These are phyloP conservation scores for Usnea hakonensis DNA, from an alignment of 495 filamentous ascomycete genomes.

Conservation along the genomic window DNA sequence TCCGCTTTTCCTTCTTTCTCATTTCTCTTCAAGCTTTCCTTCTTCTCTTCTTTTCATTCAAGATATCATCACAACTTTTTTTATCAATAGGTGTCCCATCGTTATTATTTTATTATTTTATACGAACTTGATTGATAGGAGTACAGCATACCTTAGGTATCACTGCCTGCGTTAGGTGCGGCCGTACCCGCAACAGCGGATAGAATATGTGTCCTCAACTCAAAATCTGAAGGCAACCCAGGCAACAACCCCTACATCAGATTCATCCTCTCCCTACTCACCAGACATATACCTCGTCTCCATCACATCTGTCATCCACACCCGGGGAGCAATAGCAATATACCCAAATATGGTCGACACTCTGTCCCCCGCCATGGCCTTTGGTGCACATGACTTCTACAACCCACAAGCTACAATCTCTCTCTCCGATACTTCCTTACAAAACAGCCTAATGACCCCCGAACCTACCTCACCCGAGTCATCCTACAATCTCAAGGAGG, in stretches of 20 bases:
- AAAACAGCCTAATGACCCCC: slow-evolving; percentile 23
- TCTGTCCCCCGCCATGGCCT: slow-evolving; percentile 13
- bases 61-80: too few relatives aligned
- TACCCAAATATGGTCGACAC: slow-evolving; percentile 8
- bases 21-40: too few relatives aligned
- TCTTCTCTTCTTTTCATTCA: background rate
- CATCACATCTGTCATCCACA: background rate
- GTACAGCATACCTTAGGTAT: background rate
- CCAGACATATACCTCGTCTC: background rate
- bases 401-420: slow-evolving; percentile 42
- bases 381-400: slow-evolving; percentile 16
- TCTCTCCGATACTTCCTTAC: slow-evolving; percentile 42
- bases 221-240: background rate
- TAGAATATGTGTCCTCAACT: slow-evolving; percentile 5
- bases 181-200: background rate
- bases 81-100: too few relatives aligned
- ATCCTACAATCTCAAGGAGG: slow-evolving; percentile 22
- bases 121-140: too few relatives aligned
- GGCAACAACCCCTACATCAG: background rate
- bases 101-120: background rate
- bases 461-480: slow-evolving; percentile 17
- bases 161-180: background rate
- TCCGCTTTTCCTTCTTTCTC: background rate
- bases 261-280: background rate
- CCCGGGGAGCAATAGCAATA: background rate